Base-by-base conservation (phyloP, 352 stramenopile genomes). In the Phytophthora pseudosyringae region DNA sequence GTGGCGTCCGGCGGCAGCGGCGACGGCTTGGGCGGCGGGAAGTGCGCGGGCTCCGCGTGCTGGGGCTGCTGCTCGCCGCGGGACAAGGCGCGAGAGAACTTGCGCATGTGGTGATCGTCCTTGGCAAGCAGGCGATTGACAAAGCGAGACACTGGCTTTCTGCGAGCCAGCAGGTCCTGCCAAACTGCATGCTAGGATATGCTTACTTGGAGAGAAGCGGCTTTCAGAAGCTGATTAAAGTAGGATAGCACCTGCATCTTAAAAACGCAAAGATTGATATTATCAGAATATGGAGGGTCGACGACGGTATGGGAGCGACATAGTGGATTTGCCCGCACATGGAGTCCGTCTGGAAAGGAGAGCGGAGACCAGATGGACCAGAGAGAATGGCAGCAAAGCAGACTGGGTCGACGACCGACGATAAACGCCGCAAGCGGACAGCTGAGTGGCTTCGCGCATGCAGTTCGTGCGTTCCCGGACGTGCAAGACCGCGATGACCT, bases 71-170 rank as follows among this genome's bases (percentile, higher is more conserved):
- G 49, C 28, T 68, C 55, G 39, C 51, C 41, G 33, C 63, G 50
- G 41, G 38, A 69, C 25, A 53, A 73, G 47, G 56, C 52, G 40
- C 56, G 63, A 60, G 68, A 76, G 53, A 70, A 70, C 64, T 58
- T 73, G 52, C 64, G 58, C 64, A 70, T 75, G 44, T 47, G 49
- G 44, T 47, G 52, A 36, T 46, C 60, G 51, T 51, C 50, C 33
- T 61, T 26, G 26, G 16, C 35, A 29, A 51, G 44, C 40, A 28
- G 40, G 40, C 41, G 41, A 48, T 39, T 53, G 46, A 53, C 46
- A 53, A 40, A 53, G 32, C 3, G 18, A 31, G 43, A 13, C 48
- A 74, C 66, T 74, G 66, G 66, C 66, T 74, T 70, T 70, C 28
- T 64, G 21, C 63, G 36, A 67, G 63, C 49, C 63, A 57, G 57